phyloP scores from a whole-genome alignment of 495 filamentous ascomycete genomes.

The Tuber brumale region DNA sequence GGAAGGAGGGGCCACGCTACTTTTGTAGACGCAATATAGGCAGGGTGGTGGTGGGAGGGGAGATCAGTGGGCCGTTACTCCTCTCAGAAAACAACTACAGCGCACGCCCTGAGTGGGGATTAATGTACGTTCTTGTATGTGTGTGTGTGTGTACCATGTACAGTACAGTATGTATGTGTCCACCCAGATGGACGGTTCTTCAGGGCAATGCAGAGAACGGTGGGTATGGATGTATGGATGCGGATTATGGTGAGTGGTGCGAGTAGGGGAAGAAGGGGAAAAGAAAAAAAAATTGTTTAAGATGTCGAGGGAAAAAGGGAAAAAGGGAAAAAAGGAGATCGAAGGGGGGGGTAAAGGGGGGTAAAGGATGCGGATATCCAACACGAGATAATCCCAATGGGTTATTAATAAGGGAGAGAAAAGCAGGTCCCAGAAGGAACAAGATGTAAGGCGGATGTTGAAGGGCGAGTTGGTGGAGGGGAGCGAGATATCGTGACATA shows the following conservation, averaged over 20 bases:
- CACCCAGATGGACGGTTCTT: conserved; percentile 30
- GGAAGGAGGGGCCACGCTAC: conserved; percentile 31
- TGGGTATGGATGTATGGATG: conserved; percentile 5
- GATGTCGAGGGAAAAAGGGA: background rate
- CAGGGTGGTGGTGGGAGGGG: background rate
- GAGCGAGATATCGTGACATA: background rate
- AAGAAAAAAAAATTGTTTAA: background rate
- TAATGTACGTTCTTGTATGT: background rate
- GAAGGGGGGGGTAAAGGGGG: background rate
- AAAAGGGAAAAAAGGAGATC: conserved; percentile 14
- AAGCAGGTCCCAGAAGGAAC: background rate
- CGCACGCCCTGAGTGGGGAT: conserved; percentile 15
- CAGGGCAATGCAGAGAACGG: conserved; percentile 7
- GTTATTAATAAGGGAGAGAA: background rate
- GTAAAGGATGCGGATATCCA: background rate
- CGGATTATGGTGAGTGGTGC: conserved; percentile 19
- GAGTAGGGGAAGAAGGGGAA: conserved; percentile 9
- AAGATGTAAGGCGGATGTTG: background rate
- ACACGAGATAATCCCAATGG: background rate
- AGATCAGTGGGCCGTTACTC: conserved; percentile 34
- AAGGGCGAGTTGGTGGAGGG: background rate
- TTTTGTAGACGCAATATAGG: conserved; percentile 30
- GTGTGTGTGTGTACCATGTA: background rate
- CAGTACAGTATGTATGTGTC: conserved; percentile 19
- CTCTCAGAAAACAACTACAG: conserved; percentile 16